Base-by-base conservation (phyloP, 352 stramenopile species). In the Achlya hypogyna region DNA sequence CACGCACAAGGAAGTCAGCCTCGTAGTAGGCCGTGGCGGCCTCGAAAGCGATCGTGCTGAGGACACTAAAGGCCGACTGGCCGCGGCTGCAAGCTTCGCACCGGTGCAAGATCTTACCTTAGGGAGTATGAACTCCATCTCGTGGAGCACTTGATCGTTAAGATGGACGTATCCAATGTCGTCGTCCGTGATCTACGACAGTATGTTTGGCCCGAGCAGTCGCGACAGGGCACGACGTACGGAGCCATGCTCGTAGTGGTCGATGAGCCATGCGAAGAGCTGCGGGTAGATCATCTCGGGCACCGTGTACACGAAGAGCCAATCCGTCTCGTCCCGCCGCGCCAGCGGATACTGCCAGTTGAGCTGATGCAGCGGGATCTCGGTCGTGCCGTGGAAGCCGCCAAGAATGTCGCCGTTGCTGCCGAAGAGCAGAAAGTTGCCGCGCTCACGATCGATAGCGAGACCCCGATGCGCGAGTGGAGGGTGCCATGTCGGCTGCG, bases 221-320 rank as follows among this genome's bases (percentile, higher is more conserved):
- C 22, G 34, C 54, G 9, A 1, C 22, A 56, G 10, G 5, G 18
- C 10, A 1, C 27, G 16, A 43, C 51, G 62, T 69, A 81, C 75
- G 59, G 72, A 56, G 25, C 77, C 75, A 18, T 69, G 73, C 53
- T 82, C 77, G 23, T 82, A 85, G 18, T 74, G 72, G 43, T 82
- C 75, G 6, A 85, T 72, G 38, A 82, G 71, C 77, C 77, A 85
- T 9, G 77, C 77, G 43, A 82, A 85, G 1, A 82, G 66, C 42
- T 75, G 75, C 0, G 75, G 73, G 47, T 76, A 85, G 53, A 82
- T 81, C 28, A 85, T 74, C 28, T 85, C 77, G 25, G 72, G 73
- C 2, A 75, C 73, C 25, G 77, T 85, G 63, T 81, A 70, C 23
- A 85, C 64, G 67, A 45, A n/a, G 75, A 78, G 27, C 78, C 74